Evolutionary conservation across 164 flowering plant species (phyloP).

Genomic region (Piper betle): DNA sequence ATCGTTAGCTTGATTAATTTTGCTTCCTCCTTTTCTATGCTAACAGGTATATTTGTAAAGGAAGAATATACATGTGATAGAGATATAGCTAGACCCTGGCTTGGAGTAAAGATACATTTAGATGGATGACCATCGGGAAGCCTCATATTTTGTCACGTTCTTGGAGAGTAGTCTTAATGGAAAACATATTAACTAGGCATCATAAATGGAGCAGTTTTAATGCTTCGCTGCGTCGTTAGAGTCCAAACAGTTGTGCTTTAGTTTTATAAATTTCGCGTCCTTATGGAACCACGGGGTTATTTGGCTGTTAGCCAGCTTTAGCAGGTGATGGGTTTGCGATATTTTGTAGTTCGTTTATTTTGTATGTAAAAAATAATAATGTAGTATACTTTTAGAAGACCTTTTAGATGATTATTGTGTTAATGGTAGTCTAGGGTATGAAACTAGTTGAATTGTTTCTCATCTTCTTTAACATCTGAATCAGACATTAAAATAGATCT

Average conservation of each 20-base stretch:
- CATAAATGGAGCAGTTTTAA: background rate
- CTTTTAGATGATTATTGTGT: background rate
- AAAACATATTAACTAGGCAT: background rate
- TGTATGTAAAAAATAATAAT: too few relatives aligned
- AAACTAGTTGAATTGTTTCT: too few relatives aligned
- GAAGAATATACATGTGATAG: background rate
- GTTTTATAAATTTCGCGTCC: background rate
- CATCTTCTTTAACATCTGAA: too few relatives aligned
- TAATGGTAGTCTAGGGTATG: background rate
- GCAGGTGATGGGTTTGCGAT: background rate
- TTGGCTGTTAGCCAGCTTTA: background rate
- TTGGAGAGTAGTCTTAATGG: background rate
- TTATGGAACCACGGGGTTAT: background rate
- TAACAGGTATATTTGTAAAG: background rate
- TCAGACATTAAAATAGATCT: too few relatives aligned
- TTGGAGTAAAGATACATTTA: background rate
- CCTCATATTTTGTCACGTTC: background rate
- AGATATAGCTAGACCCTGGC: background rate
- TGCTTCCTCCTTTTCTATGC: background rate
- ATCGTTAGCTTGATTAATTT: too few relatives aligned
- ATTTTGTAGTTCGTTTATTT: background rate
- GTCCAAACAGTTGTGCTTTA: background rate
- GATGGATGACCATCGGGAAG: background rate
- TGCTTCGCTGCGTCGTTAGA: background rate
- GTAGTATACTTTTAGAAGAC: background rate